Evolutionary conservation across 129 eudicot species (phyloP), one percentile per base, ranked within the genome.

Genomic region (Artemisia tridentata): DNA sequence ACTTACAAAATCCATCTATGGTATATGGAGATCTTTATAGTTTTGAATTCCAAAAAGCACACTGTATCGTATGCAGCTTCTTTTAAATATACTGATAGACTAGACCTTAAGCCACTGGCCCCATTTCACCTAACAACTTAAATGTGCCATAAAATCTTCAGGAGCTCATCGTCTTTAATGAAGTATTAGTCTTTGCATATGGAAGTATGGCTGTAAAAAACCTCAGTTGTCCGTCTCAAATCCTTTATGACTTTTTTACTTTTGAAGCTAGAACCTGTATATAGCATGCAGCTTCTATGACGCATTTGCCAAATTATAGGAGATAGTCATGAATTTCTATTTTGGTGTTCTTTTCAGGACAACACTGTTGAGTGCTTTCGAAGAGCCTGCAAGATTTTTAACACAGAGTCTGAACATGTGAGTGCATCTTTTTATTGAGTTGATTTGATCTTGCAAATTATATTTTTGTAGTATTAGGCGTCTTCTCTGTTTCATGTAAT

Each of bases 331-430:
- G 17, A 18, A 5, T 72, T 69, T 80, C 51, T 50, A 12, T 21
- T 13, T 47, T 55, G 46, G 55, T 69, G 27, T 50, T 70, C 51
- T 57, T 73, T 76, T 63, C 85, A 93, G 99, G 99, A 93, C 72
- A 93, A 90, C 67, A 81, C 93, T 67, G 83, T 82, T 56, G 99
- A 93, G 77, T 80, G 89, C 78, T 89, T 78, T 75, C 86, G 86
- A 84, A 88, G 99, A 88, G 99, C 99, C 79, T 90, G 96, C 96
- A 90, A 83, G 75, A 90, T 93, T 71, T 93, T 93, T 68, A 85
- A 80, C 76, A 63, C 82, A 69, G 97, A 93, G 47, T 47, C 87
- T n/a, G 99, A 90, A 78, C 85, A 67, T 63, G 97, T 90, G 78
- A 80, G 96, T 73, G 69, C 73, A 34, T 54, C 15, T 67, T 15